Evolutionary conservation across 148 eudicot genomes (phyloP).

Genomic region (Vaccinium darrowii): DNA sequence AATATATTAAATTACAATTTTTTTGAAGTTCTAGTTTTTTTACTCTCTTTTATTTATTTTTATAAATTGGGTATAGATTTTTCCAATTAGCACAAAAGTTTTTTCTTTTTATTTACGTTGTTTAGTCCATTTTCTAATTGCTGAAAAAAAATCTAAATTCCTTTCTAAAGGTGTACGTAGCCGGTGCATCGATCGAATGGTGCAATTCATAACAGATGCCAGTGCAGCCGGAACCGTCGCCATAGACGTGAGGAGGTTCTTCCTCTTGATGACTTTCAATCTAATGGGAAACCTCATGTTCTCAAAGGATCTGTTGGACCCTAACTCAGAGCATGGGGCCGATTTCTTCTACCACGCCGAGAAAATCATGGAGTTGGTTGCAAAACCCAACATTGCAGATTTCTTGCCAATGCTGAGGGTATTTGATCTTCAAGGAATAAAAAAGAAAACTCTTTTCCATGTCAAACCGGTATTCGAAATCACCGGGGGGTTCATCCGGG

Average conservation of each 20-base stretch:
- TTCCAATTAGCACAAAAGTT: too few species aligned
- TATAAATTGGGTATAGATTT: too few species aligned
- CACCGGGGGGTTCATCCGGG: conserved; percentile 22
- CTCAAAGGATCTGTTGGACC: conserved; percentile 24
- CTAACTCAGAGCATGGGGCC: conserved; percentile 19
- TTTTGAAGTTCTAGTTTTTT: too few species aligned
- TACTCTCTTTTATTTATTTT: too few species aligned
- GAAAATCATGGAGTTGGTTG: conserved; percentile 26
- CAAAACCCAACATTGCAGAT: conserved; percentile 44
- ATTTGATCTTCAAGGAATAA: conserved; percentile 28
- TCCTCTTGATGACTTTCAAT: conserved; percentile 27
- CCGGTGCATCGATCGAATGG: conserved; percentile 20
- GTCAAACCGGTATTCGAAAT: conserved; percentile 20
- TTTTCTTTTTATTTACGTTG: too few species aligned
- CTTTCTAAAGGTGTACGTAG: background rate
- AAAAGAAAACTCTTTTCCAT: conserved; percentile 23
- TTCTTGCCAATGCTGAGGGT: conserved; percentile 34
- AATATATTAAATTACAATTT: too few species aligned
- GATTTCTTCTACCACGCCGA: conserved; percentile 22
- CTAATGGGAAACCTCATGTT: conserved; percentile 26
- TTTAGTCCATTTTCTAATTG: too few species aligned
- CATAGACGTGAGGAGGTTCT: conserved; percentile 25
- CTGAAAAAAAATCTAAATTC: too few species aligned
- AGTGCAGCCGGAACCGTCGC: conserved; percentile 3
- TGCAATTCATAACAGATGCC: conserved; percentile 13